Evolutionary conservation across 31 red algal species (phyloP).

Genomic region (Porphyra umbilicalis): DNA sequence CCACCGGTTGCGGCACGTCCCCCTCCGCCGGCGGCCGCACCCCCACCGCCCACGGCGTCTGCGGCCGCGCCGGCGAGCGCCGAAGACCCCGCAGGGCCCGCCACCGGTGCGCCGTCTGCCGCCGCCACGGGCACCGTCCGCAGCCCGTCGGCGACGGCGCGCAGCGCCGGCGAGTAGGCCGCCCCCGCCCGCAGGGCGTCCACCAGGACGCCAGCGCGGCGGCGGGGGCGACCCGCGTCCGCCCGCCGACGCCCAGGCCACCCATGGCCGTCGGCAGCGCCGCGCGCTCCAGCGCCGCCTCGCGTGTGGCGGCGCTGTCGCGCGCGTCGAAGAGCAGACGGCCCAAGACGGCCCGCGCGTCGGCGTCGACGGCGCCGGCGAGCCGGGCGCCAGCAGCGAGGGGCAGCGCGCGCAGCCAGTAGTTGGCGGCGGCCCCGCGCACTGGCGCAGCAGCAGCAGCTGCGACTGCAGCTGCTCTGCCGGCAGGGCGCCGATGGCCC

Average conservation of each 20-base stretch:
- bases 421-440: neutral
- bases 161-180: neutral
- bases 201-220: neutral
- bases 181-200: neutral
- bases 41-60: no score
- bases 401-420: neutral
- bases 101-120: no score
- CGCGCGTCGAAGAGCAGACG: neutral
- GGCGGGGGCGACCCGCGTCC: neutral
- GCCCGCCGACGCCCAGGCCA: neutral
- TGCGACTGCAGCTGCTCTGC: neutral
- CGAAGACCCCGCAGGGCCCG: no score
- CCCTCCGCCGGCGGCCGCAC: no score
- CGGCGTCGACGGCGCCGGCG: neutral
- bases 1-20: no score
- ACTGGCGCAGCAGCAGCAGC: neutral
- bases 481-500: neutral
- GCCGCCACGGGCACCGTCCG: no score
- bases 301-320: neutral
- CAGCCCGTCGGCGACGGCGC: no score
- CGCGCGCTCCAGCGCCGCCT: neutral
- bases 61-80: no score
- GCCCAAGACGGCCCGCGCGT: neutral
- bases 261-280: neutral
- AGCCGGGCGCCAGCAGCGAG: neutral